Evolutionary conservation across 306 rosid species (phyloP), one percentile per base, ranked within the genome.

Genomic region (Calophaca sinica): DNA sequence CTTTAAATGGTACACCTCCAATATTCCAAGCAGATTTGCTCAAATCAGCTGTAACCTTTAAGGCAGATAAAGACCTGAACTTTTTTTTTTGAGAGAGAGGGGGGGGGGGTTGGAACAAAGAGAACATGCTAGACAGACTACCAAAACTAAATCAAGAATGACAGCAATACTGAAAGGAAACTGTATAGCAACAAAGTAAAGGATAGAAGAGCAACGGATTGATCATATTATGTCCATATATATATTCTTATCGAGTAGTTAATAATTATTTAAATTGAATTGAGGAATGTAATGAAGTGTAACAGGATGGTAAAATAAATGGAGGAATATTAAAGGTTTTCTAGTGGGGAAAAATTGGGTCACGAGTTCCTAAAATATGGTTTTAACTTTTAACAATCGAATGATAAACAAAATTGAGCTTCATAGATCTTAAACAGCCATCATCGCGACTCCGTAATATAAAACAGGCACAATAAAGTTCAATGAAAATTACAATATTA

Each of bases 391-490:
- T 59, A 11, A 68, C n/a, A 51, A 70, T 26, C 5, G 46, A 51
- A 71, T 63, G 42, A 61, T 77, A 63, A 62, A 72, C 33, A 42
- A 7, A 45, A 33, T 13, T 5, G 53, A 44, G 42, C 67, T 62
- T 79, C 82, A 50, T 36, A 4, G 35, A 70, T 51, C 62, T 64
- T 52, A 36, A 33, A 60, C 4, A 32, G n/a, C 75, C 38, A 70
- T 70, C 58, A 50, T 50, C 65, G 41, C 3, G 8, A 38, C 9
- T 48, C n/a, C 5, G 6, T 2, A 59, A 20, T 20, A 20, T 20
- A 20, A 20, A 20, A 20, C 26, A 77, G 26, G 55, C 36, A 54
- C 48, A 41, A 36, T 28, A 52, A 50, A 58, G 46, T 29, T 14
- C n/a, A 9, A 12, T 3, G 41, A 45, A 36, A 26, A 62, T 55